Evolutionary conservation across 805 yeast species (phyloP), one percentile per base, ranked within the genome.

Genomic region (Candida maesae): DNA sequence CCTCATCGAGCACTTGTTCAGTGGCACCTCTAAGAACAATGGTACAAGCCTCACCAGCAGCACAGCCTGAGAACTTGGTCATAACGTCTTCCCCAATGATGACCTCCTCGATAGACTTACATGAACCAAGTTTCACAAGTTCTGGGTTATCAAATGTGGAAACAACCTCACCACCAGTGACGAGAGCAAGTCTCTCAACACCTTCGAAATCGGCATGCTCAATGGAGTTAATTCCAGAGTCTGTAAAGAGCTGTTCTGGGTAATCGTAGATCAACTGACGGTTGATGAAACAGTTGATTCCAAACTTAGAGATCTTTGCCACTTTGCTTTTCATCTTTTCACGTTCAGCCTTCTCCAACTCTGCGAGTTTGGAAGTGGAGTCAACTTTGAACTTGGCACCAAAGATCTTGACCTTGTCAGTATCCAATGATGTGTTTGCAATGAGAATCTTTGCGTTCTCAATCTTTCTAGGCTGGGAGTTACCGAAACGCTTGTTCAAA

Each of bases 121-220:
- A 91, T 60, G 79, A 75, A 34, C 99, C 99, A 38, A 90, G 67
- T 61, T 78, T 83, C 42, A 86, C 95, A 42, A 76, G 75, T 40
- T 85, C 95, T 19, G 98, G 96, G 52, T 81, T 74, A 60, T 93
- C 99, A 61, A 93, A 93, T 2, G 98, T 91, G 7, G 98, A 89
- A 2, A 82, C 96, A 39, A 93, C 97, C 71, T 93, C 98, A 60
- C 96, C 99, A 38, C 99, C 99, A 11, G 98, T 90, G 24, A 89
- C 99, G 30, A 91, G 71, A 3, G 99, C 96, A 52, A 93, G 76
- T 61, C 98, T 81, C 70, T 93, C 99, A 41, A 93, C 87, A 58
- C 98, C 99, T 58, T 87, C 98, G 56, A 93, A 93, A 65, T 93
- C 99, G 13, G 99, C 98, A 61, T 93, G 99, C 65, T 93, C 99